Evolutionary conservation across 192 early-diverging fungal genomes (phyloP).

Genomic region (Kappamyces sp.): DNA sequence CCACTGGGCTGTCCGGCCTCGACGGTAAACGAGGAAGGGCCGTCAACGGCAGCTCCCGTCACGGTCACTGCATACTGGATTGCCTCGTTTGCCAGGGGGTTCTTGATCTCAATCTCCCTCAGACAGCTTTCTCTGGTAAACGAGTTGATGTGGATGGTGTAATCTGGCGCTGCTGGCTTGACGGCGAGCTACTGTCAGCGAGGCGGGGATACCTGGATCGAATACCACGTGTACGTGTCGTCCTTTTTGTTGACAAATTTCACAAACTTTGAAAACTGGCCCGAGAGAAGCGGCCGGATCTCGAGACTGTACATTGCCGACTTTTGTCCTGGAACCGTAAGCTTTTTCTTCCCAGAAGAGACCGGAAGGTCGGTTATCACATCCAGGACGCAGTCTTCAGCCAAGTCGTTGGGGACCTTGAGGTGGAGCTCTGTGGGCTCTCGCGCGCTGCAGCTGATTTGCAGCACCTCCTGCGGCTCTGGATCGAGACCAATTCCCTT

Average conservation of each 20-base stretch:
- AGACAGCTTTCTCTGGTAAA: conserved; percentile 24
- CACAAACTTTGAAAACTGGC: conserved; percentile 20
- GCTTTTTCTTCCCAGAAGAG: conserved; percentile 5
- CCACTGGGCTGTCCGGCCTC: conserved; percentile 20
- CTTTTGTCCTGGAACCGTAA: conserved; percentile 25
- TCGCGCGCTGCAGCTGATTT: conserved; percentile 33
- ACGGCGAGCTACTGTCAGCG: conserved; percentile 18
- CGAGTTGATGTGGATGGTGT: conserved; percentile 24
- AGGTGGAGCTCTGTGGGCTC: conserved; percentile 8
- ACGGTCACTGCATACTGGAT: conserved; percentile 25
- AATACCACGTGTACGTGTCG: conserved; percentile 41
- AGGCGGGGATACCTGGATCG: conserved; percentile 19
- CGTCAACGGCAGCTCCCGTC: conserved; percentile 30
- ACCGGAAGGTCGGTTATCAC: conserved; percentile 41
- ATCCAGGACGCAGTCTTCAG: conserved; percentile 32
- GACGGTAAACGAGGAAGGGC: conserved; percentile 17
- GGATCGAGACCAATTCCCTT: conserved; percentile 38
- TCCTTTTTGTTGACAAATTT: conserved; percentile 41
- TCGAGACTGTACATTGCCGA: conserved; percentile 20
- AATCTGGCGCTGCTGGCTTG: conserved; percentile 27
- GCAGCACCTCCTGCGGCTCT: conserved; percentile 33
- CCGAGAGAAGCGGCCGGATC: conserved; percentile 24
- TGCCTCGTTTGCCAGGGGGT: conserved; percentile 27
- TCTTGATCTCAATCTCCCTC: conserved; percentile 31
- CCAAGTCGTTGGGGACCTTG: conserved; percentile 30